Evolutionary conservation across 2,329 filamentous ascomycete species (phyloP).

Genomic region (Thermomyces lanuginosus): DNA sequence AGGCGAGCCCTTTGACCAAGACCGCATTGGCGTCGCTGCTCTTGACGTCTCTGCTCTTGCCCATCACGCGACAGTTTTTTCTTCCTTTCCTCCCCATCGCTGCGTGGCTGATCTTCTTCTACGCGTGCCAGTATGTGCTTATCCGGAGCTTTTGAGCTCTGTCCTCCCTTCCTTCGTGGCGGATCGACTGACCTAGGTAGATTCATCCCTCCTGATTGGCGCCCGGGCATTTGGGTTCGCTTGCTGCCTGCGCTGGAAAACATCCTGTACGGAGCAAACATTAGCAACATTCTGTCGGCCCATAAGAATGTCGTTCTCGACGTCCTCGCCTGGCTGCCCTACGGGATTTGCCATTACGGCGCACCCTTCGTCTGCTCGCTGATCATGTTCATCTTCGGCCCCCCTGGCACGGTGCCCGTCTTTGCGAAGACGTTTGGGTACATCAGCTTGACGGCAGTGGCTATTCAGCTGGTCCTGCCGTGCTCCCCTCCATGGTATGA

Average conservation of each 20-base stretch:
- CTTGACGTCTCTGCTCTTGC: slow-evolving; percentile 56
- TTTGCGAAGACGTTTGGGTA: slow-evolving; percentile 83
- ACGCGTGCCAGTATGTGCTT: slow-evolving; percentile 66
- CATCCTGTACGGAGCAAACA: slow-evolving; percentile 86
- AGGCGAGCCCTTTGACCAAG: slow-evolving; percentile 62
- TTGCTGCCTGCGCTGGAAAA: slow-evolving; percentile 90
- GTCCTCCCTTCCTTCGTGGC: too few species aligned
- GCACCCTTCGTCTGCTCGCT: slow-evolving; percentile 63
- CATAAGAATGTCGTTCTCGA: slow-evolving; percentile 74
- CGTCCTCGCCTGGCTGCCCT: slow-evolving; percentile 81
- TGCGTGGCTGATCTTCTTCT: slow-evolving; percentile 81
- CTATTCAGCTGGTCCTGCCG: slow-evolving; percentile 77
- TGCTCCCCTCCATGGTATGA: slow-evolving; percentile 97
- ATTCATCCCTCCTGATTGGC: slow-evolving; percentile 76
- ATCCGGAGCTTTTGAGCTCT: neutral
- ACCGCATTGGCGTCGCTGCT: slow-evolving; percentile 52
- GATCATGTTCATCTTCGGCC: slow-evolving; percentile 74
- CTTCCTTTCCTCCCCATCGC: slow-evolving; percentile 72
- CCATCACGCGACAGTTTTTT: slow-evolving; percentile 79
- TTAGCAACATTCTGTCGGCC: slow-evolving; percentile 87
- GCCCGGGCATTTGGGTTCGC: slow-evolving; percentile 88
- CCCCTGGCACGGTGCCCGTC: slow-evolving; percentile 67
- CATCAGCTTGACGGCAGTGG: slow-evolving; percentile 76
- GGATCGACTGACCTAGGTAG: slow-evolving; percentile 31
- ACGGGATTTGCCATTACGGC: slow-evolving; percentile 79